Percentiles rank a stretch among this genome's conserved stretches.
Evolutionary conservation across 2,329 filamentous ascomycete species (phyloP).

Genomic region (Paraphaeosphaeria sporulosa): DNA sequence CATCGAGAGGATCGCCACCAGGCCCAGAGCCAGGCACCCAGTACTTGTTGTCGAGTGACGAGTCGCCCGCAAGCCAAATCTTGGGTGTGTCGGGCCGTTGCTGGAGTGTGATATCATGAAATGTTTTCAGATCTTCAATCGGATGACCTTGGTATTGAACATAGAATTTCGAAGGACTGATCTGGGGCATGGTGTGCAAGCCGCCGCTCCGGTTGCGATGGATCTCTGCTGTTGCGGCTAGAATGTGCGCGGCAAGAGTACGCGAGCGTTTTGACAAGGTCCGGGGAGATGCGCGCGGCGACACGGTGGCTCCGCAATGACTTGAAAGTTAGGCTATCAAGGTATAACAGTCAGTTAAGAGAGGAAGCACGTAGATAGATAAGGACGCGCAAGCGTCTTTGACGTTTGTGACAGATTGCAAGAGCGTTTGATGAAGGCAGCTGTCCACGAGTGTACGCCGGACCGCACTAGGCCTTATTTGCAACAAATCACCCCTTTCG

Average conservation of each 20-base stretch:
- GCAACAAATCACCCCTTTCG: neutral
- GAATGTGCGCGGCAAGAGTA: neutral
- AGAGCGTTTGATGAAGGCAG: neutral
- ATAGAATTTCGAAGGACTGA: conserved; percentile 41
- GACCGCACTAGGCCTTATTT: neutral
- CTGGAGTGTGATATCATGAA: conserved; percentile 30
- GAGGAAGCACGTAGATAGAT: neutral
- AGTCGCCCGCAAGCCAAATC: conserved; percentile 49
- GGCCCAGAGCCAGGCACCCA: conserved; percentile 37
- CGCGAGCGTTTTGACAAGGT: neutral
- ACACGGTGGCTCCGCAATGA: no score
- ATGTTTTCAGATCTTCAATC: conserved; percentile 36
- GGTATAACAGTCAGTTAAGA: neutral
- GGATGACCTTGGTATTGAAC: conserved; percentile 46
- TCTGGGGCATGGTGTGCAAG: conserved; percentile 18
- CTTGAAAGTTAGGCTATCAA: no score
- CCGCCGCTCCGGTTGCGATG: neutral
- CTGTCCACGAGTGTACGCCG: neutral
- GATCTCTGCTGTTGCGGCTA: neutral
- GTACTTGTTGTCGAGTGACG: conserved; percentile 50
- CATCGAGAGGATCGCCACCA: conserved; percentile 20
- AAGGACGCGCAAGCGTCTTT: neutral
- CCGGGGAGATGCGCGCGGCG: neutral
- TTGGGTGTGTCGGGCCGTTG: conserved; percentile 39
- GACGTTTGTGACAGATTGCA: neutral